Evolutionary conservation across 169 alveolate species (phyloP), one percentile per base, ranked within the genome.

Genomic region (Eimeria necatrix): DNA sequence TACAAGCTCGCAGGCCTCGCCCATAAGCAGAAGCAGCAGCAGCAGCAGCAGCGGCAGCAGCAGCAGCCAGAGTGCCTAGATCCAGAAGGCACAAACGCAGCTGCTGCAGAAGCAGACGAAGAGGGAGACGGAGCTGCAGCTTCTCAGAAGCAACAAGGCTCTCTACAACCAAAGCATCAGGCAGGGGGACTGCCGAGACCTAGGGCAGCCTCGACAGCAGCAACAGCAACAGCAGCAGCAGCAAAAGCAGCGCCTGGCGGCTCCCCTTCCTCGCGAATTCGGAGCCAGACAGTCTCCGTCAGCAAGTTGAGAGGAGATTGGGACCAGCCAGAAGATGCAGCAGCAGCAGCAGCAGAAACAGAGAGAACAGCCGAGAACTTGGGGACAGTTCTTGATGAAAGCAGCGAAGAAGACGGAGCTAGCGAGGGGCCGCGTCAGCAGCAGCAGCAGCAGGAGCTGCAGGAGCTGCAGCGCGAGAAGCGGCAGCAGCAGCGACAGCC

Each of bases 1-100:
- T 41, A 68, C 78, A 48, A 68, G 70, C 5, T 9, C 24, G 60
- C 85, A 74, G 85, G 85, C 60, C 85, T 41, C 61, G 18, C 85
- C 24, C 85, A 74, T 4, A 32, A 41, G 32, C 85, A 74, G 18
- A 49, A 48, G 85, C 52, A 74, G 26, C 60, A 48, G 60, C 52
- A 41, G 56, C 60, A 48, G 32, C 85, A 41, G 60, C 85, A 41
- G 59, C 59, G 41, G 59, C 52, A 26, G 60, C 85, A 74, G 26
- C 60, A 10, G 22, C 49, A 56, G 68, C 68, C 2, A 56, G 68
- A 32, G 2, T 32, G 41, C 41, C 41, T 32, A 2, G 41, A 41
- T 68, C 32, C 48, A 26, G 53, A 32, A 10, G 53, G 53, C 10
- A 32, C 14, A 71, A 26, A 71, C 18, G 73, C 73, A 14, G 12